Evolutionary conservation across 176 grass and related monocot species (phyloP).

Genomic region (Zea mays): DNA sequence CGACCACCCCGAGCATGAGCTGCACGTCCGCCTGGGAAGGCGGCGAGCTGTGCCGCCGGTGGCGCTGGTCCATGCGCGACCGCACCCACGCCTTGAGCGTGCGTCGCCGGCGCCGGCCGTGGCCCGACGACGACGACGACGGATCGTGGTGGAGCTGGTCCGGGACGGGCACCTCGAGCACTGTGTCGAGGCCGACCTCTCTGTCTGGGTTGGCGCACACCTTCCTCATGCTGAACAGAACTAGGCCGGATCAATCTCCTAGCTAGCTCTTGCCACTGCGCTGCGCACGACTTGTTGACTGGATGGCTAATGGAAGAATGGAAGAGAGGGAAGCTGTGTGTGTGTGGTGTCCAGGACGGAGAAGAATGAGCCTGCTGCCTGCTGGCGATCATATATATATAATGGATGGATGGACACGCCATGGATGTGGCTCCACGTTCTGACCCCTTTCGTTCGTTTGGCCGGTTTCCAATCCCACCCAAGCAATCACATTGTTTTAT

Average conservation of each 20-base stretch:
- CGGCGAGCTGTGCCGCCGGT: neutral
- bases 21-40: conserved; percentile 55
- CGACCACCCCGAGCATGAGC: conserved; percentile 79
- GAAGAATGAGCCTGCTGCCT: neutral
- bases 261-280: neutral
- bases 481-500: conserved; percentile 12
- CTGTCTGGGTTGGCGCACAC: conserved; percentile 73
- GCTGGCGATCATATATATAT: conserved; percentile 19
- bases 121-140: conserved; percentile 13
- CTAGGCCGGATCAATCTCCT: neutral
- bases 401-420: neutral
- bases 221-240: conserved; percentile 57
- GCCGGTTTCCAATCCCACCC: neutral
- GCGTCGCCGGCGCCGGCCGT: conserved; percentile 30
- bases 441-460: conserved; percentile 3
- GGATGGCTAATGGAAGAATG: neutral
- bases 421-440: conserved; percentile 43
- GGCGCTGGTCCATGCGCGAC: conserved; percentile 39
- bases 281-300: neutral
- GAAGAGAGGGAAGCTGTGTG: neutral
- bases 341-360: neutral
- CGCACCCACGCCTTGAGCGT: conserved; percentile 76
- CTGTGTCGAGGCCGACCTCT: conserved; percentile 72
- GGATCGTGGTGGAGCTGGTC: conserved; percentile 40
- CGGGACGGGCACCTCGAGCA: conserved; percentile 84